Conservation (phyloP, 2,329 filamentous ascomycete species). For the Fusarium albidum region DNA sequence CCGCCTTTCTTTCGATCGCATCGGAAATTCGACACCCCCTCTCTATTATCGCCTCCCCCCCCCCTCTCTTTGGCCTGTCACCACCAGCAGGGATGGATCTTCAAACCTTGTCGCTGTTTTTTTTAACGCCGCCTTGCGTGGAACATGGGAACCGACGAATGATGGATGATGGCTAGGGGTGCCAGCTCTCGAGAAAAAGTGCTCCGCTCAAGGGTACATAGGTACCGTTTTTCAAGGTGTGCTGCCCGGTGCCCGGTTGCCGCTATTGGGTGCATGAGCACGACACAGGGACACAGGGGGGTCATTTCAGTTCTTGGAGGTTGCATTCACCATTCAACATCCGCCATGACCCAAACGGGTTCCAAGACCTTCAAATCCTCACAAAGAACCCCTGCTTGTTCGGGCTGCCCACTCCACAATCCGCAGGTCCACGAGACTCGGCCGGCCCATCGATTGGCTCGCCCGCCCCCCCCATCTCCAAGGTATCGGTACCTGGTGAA, state of each 20-base stretch:
- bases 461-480: constrained; percentile 23
- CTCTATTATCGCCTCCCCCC: constrained; percentile 17
- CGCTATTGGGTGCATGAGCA: constrained; percentile 22
- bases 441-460: constrained; percentile 37
- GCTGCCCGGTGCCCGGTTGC: constrained; percentile 15
- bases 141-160: constrained; percentile 19
- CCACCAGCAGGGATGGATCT: constrained; percentile 36
- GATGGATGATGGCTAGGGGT: constrained; percentile 3
- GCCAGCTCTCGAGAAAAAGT: constrained; percentile 20
- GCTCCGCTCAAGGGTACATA: too few species aligned
- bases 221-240: constrained; percentile 36
- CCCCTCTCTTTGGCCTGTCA: constrained; percentile 18
- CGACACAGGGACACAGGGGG: constrained; percentile 14
- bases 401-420: constrained; percentile 35
- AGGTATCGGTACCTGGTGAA: constrained; percentile 37
- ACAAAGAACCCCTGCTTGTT: constrained; percentile 36
- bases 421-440: constrained; percentile 38
- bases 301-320: constrained; percentile 33
- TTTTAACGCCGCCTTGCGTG: constrained; percentile 17
- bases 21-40: constrained; percentile 17
- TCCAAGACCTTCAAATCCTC: constrained; percentile 36
- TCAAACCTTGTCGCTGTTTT: constrained; percentile 35
- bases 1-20: constrained; percentile 6
- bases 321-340: constrained; percentile 34
- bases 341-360: constrained; percentile 33